Base-by-base conservation (phyloP, 768 basidiomycete species). In the Pseudohyphozyma bogoriensis region DNA sequence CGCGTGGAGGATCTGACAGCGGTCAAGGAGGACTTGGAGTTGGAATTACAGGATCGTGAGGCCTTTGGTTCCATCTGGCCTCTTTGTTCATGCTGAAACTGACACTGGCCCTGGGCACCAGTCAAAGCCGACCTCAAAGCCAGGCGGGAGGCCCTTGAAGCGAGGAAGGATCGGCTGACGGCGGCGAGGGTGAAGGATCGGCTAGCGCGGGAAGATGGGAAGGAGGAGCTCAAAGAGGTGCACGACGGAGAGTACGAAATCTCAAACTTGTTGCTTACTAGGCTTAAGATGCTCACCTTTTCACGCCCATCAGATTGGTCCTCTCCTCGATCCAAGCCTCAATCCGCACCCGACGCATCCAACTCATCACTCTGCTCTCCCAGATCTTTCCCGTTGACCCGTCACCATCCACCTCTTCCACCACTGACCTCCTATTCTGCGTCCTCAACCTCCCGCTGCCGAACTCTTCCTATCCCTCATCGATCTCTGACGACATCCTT, bases 401-500 rank as follows among this genome's bases (percentile, higher is more conserved):
- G 22, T 12, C 46, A 9, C 13, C 37, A 18, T 3, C 22, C 6
- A 20, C 33, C 10, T 16, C 20, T 1, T 18, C 42, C 10, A n/a
- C 51, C 49, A 4, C 50, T 7, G 85, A 89, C 68, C 77, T 97
- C n/a, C 81, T 95, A 32, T 99, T 86, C 73, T 83, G 86, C 16
- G 88, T 99, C 71, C 77, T 91, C 52, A 79, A 80, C 52, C 83
- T 89, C 49, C 87, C 95, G n/a, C 79, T 99, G 13, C 92, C 95
- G 2, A 91, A 71, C 55, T 96, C 62, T 89, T 89, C 20, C 68
- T 83, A 28, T 77, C 80, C 33, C 65, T 81, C 7, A 81, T 82
- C 55, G 86, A 91, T 66, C 88, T 90, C 47, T 87, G 93, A 96
- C 74, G 88, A 93, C 53, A 76, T 79, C 4, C 82, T 91, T 13